These are phyloP conservation scores for Kwoniella pini DNA, from an alignment of 768 basidiomycete species.

Conservation along the genomic window DNA sequence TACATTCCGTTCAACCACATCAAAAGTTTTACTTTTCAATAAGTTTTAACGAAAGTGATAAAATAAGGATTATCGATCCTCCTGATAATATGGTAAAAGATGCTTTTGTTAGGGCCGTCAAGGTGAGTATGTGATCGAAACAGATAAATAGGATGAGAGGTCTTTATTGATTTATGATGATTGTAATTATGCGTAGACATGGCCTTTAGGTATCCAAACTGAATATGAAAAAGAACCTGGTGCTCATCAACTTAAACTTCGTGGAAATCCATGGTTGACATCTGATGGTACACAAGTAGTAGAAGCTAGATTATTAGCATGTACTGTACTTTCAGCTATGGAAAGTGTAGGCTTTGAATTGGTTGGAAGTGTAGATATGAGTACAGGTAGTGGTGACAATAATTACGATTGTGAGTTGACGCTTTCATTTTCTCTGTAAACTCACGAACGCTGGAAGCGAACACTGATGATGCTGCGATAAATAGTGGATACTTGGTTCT, in stretches of 20 bases:
- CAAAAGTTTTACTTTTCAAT: slow-evolving; percentile 46
- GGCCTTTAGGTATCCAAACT: slow-evolving; percentile 44
- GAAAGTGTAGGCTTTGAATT: slow-evolving; percentile 44
- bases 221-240: slow-evolving; percentile 33
- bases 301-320: slow-evolving; percentile 27
- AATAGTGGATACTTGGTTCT: slow-evolving; percentile 49
- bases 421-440: too few species aligned
- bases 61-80: slow-evolving; percentile 48
- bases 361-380: slow-evolving; percentile 48
- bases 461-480: not conserved
- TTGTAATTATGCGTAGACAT: too few species aligned
- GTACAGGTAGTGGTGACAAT: slow-evolving; percentile 26
- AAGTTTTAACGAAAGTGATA: slow-evolving; percentile 49
- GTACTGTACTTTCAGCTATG: slow-evolving; percentile 37
- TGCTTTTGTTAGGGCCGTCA: slow-evolving; percentile 37
- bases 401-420: slow-evolving; percentile 35
- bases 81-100: slow-evolving; percentile 30
- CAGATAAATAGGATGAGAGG: too few species aligned
- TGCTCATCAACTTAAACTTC: slow-evolving; percentile 39
- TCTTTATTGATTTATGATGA: too few species aligned
- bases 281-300: slow-evolving; percentile 34
- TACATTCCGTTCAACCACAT: slow-evolving; percentile 31
- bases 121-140: slow-evolving; percentile 37
- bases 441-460: not conserved
- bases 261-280: slow-evolving; percentile 45